These are phyloP conservation scores for Dryas octopetala DNA, from an alignment of 306 rosid species.

Conservation along the genomic window DNA sequence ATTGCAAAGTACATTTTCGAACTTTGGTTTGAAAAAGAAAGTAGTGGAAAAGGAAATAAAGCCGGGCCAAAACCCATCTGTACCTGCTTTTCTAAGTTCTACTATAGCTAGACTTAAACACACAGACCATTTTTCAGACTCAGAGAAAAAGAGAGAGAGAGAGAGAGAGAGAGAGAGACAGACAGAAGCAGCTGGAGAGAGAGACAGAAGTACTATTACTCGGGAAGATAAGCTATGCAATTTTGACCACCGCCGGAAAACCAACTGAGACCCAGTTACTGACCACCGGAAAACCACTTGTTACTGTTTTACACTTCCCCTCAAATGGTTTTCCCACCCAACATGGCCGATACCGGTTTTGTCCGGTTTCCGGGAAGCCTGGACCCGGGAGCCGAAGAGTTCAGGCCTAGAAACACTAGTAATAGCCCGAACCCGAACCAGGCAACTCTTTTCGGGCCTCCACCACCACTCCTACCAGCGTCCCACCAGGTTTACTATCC, in stretches of 20 bases:
- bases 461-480: slow-evolving; percentile 10
- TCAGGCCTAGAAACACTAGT: slow-evolving; percentile 42
- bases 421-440: slow-evolving; percentile 12
- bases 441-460: slow-evolving; percentile 6
- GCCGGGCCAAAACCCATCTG: slow-evolving; percentile 15
- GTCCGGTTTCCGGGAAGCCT: slow-evolving; percentile 53
- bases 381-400: slow-evolving; percentile 75
- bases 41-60: slow-evolving; percentile 26
- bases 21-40: slow-evolving; percentile 31
- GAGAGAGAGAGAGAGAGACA: slow-evolving; percentile 9
- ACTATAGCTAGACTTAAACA: neutral
- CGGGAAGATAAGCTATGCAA: slow-evolving; percentile 14
- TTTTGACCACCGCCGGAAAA: slow-evolving; percentile 10
- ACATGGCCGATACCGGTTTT: slow-evolving; percentile 66
- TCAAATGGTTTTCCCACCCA: neutral
- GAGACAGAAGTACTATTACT: slow-evolving; percentile 17
- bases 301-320: neutral
- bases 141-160: neutral
- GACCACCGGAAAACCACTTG: slow-evolving; percentile 19
- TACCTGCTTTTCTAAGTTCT: slow-evolving; percentile 11
- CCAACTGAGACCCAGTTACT: neutral
- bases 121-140: slow-evolving; percentile 1
- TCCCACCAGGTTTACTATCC: slow-evolving; percentile 43
- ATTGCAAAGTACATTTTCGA: slow-evolving; percentile 38
- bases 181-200: neutral